phyloP scores from a whole-genome alignment of 108 stramenopile species.

The Chaetoceros muelleri region DNA sequence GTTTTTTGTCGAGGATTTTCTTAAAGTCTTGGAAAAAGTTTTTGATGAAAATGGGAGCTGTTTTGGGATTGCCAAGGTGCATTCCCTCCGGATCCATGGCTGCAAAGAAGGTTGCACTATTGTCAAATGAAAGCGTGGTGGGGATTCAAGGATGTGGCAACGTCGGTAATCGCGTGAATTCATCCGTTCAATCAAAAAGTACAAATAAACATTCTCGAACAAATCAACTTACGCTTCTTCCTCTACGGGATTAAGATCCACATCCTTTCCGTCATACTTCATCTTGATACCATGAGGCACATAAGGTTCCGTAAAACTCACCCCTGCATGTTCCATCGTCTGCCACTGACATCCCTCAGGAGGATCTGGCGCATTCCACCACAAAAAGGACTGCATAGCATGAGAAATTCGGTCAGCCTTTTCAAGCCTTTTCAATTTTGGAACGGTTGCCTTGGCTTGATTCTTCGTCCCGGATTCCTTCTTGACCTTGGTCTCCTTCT shows the following conservation, averaged over 20 bases:
- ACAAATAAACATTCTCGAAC: not conserved
- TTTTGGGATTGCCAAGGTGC: constrained; percentile 89
- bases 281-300: constrained; percentile 90
- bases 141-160: not conserved
- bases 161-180: not conserved
- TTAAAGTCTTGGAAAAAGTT: constrained; percentile 95
- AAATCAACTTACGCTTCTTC: constrained; percentile 93
- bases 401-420: constrained; percentile 67
- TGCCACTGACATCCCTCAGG: constrained; percentile 89
- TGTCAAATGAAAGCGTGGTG: not conserved
- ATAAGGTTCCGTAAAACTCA: constrained; percentile 90
- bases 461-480: constrained; percentile 14
- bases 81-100: constrained; percentile 92
- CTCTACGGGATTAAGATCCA: constrained; percentile 80
- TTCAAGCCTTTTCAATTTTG: constrained; percentile 55
- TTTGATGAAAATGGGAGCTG: constrained; percentile 86
- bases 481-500: constrained; percentile 24
- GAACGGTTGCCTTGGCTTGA: not conserved
- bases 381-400: constrained; percentile 86
- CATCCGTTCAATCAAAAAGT: not conserved
- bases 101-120: constrained; percentile 93
- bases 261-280: constrained; percentile 83
- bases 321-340: constrained; percentile 94
- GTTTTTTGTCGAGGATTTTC: constrained; percentile 56
- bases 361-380: constrained; percentile 80